Evolutionary conservation across 1,284 basidiomycete genomes (phyloP).

Genomic region (Marasmius tenuissimus): DNA sequence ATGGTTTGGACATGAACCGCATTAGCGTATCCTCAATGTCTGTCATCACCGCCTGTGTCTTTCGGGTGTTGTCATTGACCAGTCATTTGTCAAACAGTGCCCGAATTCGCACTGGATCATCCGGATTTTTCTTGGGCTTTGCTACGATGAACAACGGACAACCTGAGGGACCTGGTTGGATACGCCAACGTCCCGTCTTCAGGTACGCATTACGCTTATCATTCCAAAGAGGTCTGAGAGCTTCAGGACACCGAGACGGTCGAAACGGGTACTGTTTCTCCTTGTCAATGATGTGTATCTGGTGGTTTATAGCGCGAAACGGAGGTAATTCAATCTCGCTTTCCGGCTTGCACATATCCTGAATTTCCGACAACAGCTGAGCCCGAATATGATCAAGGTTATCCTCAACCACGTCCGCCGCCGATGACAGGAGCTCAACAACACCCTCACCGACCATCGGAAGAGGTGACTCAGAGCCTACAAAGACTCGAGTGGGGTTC

Average conservation of each 20-base stretch:
- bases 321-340: constrained; percentile 20
- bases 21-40: constrained; percentile 24
- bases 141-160: background rate
- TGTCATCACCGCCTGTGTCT: constrained; percentile 21
- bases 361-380: background rate
- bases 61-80: constrained; percentile 20
- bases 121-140: background rate
- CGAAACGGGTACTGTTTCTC: constrained; percentile 24
- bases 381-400: background rate
- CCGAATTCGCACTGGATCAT: background rate
- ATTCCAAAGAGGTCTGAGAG: constrained; percentile 24
- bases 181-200: constrained; percentile 26
- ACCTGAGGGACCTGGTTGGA: background rate
- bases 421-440: constrained; percentile 10
- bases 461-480: constrained; percentile 13
- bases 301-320: constrained; percentile 25
- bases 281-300: constrained; percentile 24
- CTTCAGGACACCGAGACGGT: constrained; percentile 30
- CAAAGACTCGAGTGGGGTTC: constrained; percentile 19
- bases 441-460: constrained; percentile 13
- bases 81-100: background rate
- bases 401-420: constrained; percentile 11
- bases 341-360: background rate
- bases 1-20: constrained; percentile 13
- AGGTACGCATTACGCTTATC: constrained; percentile 27